These are phyloP conservation scores for Penicillium crustosum DNA, from an alignment of 2,329 filamentous ascomycete species.

Conservation along the genomic window DNA sequence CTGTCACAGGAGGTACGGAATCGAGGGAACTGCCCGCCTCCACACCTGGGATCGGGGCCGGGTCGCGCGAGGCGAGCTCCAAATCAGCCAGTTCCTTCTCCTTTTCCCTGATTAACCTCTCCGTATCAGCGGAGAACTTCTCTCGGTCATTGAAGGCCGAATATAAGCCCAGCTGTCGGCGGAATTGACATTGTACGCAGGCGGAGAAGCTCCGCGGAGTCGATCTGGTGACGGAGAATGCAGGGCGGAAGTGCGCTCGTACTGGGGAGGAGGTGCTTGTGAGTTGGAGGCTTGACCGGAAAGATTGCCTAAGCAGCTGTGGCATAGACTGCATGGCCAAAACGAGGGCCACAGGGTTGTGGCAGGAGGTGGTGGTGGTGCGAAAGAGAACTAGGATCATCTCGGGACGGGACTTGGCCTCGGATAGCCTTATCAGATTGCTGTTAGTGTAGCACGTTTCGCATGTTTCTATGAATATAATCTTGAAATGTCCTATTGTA, in stretches of 20 bases:
- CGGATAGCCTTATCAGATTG: conserved; percentile 26
- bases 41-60: conserved; percentile 16
- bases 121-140: conserved; percentile 25
- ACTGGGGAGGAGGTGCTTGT: conserved; percentile 25
- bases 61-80: conserved; percentile 23
- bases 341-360: conserved; percentile 22
- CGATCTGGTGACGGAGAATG: conserved; percentile 23
- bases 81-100: conserved; percentile 11
- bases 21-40: conserved; percentile 23
- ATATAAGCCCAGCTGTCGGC: conserved; percentile 29
- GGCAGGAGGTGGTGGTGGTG: conserved; percentile 17
- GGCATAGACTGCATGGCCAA: conserved; percentile 44
- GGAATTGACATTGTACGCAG: conserved; percentile 47
- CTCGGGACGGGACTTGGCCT: conserved; percentile 18
- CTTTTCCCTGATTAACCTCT: conserved; percentile 14
- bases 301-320: conserved; percentile 41
- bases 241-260: conserved; percentile 24
- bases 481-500: neutral
- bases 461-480: neutral
- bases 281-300: conserved; percentile 31
- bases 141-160: conserved; percentile 27
- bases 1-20: conserved; percentile 13
- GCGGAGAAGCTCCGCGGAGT: conserved; percentile 37
- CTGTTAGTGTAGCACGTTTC: neutral
- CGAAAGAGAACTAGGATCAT: conserved; percentile 17